A percentile compares a stretch with the other conserved stretches of the same genome.
These are phyloP conservation scores for Yamadazyma atlantica DNA, from an alignment of 1,139 yeast species.

Conservation along the genomic window DNA sequence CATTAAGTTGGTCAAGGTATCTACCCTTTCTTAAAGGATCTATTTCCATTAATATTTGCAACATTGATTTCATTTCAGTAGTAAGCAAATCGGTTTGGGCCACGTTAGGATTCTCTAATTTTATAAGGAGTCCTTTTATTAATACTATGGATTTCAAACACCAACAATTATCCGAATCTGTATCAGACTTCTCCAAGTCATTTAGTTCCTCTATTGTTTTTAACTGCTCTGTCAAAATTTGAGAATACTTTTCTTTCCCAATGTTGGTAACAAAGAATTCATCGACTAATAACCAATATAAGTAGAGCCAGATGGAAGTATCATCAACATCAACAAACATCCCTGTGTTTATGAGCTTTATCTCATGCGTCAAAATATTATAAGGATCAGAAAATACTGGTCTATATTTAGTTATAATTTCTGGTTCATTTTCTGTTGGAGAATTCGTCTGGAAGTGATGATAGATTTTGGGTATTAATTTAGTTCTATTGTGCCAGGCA, in stretches of 20 bases:
- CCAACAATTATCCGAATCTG: conserved; percentile 65
- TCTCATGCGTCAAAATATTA: conserved; percentile 40
- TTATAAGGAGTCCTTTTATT: conserved; percentile 36
- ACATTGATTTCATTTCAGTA: conserved; percentile 26
- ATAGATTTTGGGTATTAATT: conserved; percentile 58
- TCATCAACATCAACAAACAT: conserved; percentile 92
- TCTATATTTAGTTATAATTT: conserved; percentile 14
- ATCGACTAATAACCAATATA: conserved; percentile 74
- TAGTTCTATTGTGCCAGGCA: conserved; percentile 93
- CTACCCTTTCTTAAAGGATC: conserved; percentile 74
- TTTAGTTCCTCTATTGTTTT: conserved; percentile 52
- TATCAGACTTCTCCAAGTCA: conserved; percentile 58
- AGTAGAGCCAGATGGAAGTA: conserved; percentile 88
- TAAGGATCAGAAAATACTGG: conserved; percentile 25
- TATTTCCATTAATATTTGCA: conserved; percentile 46
- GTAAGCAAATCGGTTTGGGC: conserved; percentile 13
- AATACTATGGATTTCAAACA: conserved; percentile 58
- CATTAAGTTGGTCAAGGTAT: conserved; percentile 45
- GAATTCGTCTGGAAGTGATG: conserved; percentile 13
- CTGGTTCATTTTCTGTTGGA: conserved; percentile 18
- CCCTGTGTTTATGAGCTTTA: conserved; percentile 74
- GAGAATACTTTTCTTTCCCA: conserved; percentile 17
- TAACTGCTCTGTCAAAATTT: conserved; percentile 40
- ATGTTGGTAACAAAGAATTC: conserved; percentile 42
- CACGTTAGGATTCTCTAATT: conserved; percentile 10